A percentile compares a stretch with the other conserved stretches of the same genome.
Evolutionary conservation across 768 basidiomycete species (phyloP).

Genomic region (Suillus bovinus): DNA sequence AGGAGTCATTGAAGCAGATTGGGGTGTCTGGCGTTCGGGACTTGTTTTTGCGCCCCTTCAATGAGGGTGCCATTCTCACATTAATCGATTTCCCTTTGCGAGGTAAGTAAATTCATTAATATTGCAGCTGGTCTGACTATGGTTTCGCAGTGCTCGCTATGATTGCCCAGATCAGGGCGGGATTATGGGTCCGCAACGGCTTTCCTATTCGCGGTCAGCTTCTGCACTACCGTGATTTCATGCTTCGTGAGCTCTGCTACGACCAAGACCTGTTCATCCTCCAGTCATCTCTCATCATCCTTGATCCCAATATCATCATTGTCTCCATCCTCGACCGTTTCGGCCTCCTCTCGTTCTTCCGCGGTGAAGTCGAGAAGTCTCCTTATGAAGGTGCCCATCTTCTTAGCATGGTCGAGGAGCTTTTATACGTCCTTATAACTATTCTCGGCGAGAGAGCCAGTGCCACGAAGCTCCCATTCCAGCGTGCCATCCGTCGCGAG

Average conservation of each 20-base stretch:
- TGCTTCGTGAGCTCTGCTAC: slow-evolving; percentile 93
- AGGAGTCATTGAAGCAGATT: slow-evolving; percentile 49
- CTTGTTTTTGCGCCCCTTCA: slow-evolving; percentile 59
- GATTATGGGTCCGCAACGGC: slow-evolving; percentile 97
- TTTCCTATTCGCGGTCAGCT: slow-evolving; percentile 94
- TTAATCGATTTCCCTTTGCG: slow-evolving; percentile 87
- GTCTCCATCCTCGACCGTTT: slow-evolving; percentile 91
- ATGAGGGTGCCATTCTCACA: slow-evolving; percentile 68
- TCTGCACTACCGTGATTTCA: slow-evolving; percentile 94
- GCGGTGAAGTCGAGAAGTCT: slow-evolving; percentile 53
- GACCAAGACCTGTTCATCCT: slow-evolving; percentile 94
- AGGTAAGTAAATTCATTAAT: slow-evolving; percentile 54
- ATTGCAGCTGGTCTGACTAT: slow-evolving; percentile 5
- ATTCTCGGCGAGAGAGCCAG: slow-evolving; percentile 82
- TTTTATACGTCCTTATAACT: slow-evolving; percentile 84
- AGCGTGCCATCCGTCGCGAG: slow-evolving; percentile 71
- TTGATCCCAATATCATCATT: slow-evolving; percentile 78
- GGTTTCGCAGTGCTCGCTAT: slow-evolving; percentile 69
- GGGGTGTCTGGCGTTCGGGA: slow-evolving; percentile 59
- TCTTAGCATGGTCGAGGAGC: slow-evolving; percentile 88
- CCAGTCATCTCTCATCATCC: slow-evolving; percentile 77
- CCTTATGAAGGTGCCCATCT: slow-evolving; percentile 71
- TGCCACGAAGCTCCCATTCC: slow-evolving; percentile 66
- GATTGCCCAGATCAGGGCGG: slow-evolving; percentile 93
- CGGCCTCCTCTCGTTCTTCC: slow-evolving; percentile 78